A percentile compares a stretch with the other conserved stretches of the same genome.
phyloP scores from a whole-genome alignment of 768 basidiomycete genomes.

The Multifurca ochricompacta region DNA sequence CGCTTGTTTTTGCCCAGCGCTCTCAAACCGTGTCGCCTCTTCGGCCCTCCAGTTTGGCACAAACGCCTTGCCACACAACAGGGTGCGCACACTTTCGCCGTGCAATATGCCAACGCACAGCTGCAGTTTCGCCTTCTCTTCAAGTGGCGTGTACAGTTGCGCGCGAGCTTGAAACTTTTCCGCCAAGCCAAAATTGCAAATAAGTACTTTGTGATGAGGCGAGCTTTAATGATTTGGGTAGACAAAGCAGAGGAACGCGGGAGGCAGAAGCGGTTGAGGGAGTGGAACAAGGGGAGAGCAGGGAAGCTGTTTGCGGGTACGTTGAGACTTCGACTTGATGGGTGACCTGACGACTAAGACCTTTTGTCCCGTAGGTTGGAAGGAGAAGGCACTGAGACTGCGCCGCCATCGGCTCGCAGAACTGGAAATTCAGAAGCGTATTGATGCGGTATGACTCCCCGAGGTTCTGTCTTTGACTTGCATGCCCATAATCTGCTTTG shows the following conservation, averaged over 20 bases:
- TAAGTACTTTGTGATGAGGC: constrained; percentile 42
- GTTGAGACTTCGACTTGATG: not conserved
- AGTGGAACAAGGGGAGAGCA: constrained; percentile 35
- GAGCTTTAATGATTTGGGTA: constrained; percentile 43
- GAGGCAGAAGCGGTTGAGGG: constrained; percentile 38
- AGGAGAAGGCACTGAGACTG: constrained; percentile 14
- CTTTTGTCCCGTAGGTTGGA: constrained; percentile 10
- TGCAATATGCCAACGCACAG: constrained; percentile 39
- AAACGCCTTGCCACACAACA: constrained; percentile 36
- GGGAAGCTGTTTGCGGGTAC: constrained; percentile 32
- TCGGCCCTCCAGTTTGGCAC: constrained; percentile 41
- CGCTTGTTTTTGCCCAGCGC: constrained; percentile 42
- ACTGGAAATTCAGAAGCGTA: constrained; percentile 10
- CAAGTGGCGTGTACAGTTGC: constrained; percentile 49
- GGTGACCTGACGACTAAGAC: not conserved
- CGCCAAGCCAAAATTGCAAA: constrained; percentile 50
- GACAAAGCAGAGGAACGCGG: constrained; percentile 36
- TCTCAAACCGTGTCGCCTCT: constrained; percentile 31
- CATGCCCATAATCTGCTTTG: not conserved
- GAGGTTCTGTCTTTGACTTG: not conserved
- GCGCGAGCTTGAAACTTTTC: constrained; percentile 39
- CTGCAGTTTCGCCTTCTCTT: constrained; percentile 37
- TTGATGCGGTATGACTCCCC: not conserved
- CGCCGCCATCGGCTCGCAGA: constrained; percentile 18
- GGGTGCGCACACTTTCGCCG: constrained; percentile 41